Evolutionary conservation across 345 rosid genomes (phyloP).

Genomic region (Tarenaya hassleriana): DNA sequence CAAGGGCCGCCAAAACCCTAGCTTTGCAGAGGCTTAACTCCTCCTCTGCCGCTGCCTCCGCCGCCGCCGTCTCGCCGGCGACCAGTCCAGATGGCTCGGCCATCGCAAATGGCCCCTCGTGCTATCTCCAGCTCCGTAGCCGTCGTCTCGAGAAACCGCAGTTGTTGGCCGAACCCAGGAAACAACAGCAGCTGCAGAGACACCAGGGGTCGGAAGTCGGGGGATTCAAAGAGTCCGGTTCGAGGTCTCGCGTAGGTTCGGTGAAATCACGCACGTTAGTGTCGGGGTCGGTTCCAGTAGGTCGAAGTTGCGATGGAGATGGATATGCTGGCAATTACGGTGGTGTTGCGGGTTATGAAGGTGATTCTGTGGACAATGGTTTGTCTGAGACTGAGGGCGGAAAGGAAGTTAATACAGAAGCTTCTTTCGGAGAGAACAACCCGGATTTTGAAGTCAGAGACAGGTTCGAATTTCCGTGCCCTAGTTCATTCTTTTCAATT

Average conservation of each 20-base stretch:
- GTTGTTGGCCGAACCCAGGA: constrained; percentile 11
- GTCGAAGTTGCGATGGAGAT: constrained; percentile 18
- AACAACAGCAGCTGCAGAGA: constrained; percentile 13
- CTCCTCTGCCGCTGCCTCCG: background rate
- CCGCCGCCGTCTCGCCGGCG: background rate
- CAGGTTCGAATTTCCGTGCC: constrained; percentile 34
- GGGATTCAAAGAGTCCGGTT: constrained; percentile 14
- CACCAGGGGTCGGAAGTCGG: constrained; percentile 5
- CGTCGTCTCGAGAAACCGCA: constrained; percentile 53
- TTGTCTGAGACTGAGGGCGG: background rate
- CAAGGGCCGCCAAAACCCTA: constrained; percentile 40
- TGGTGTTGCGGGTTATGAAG: constrained; percentile 2
- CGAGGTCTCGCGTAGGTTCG: constrained; percentile 20
- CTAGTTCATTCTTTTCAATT: constrained; percentile 17
- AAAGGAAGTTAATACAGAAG: constrained; percentile 29
- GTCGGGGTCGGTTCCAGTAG: constrained; percentile 15
- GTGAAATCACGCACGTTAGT: constrained; percentile 15
- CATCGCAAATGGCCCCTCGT: constrained; percentile 28
- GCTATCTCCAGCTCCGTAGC: constrained; percentile 62
- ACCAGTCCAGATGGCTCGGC: constrained; percentile 9
- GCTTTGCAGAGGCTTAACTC: constrained; percentile 32
- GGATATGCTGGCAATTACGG: constrained; percentile 10
- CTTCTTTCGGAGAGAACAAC: constrained; percentile 44
- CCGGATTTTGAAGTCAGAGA: constrained; percentile 41
- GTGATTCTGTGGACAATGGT: background rate